Conservation (phyloP, 2,329 filamentous ascomycete genomes). For the Botrytis squamosa region DNA sequence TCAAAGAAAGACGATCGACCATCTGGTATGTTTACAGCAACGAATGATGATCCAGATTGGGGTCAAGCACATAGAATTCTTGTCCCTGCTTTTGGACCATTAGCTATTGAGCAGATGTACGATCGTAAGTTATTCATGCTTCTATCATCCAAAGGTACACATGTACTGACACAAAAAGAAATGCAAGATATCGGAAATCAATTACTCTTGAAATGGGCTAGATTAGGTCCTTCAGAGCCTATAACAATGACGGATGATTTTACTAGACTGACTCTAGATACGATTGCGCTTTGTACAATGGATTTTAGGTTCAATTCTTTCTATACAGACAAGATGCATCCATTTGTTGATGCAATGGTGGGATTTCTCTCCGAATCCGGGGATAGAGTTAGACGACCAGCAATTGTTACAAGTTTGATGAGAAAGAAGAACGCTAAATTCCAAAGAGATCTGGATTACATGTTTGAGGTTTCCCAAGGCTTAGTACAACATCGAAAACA, state of each 20-base stretch:
- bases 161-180: slow-evolving; percentile 39
- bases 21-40: slow-evolving; percentile 25
- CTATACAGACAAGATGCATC: slow-evolving; percentile 66
- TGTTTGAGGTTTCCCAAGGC: slow-evolving; percentile 54
- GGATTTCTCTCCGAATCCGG: slow-evolving; percentile 59
- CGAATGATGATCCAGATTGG: slow-evolving; percentile 54
- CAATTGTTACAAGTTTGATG: slow-evolving; percentile 50
- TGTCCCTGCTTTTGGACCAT: slow-evolving; percentile 66
- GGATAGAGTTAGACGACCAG: slow-evolving; percentile 49
- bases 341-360: slow-evolving; percentile 67
- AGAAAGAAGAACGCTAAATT: slow-evolving; percentile 47
- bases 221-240: slow-evolving; percentile 54
- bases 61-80: slow-evolving; percentile 64
- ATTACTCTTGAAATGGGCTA: slow-evolving; percentile 64
- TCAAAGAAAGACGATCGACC: slow-evolving; percentile 20
- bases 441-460: slow-evolving; percentile 51
- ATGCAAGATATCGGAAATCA: slow-evolving; percentile 67
- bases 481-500: slow-evolving; percentile 58
- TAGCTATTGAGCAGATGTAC: slow-evolving; percentile 66
- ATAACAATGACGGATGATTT: slow-evolving; percentile 66
- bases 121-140: slow-evolving; percentile 35
- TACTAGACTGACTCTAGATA: slow-evolving; percentile 69
- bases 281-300: slow-evolving; percentile 60
- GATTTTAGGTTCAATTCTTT: slow-evolving; percentile 67
- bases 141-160: not conserved